Conservation (phyloP, 345 rosid genomes). For the Gossypium herbaceum region DNA sequence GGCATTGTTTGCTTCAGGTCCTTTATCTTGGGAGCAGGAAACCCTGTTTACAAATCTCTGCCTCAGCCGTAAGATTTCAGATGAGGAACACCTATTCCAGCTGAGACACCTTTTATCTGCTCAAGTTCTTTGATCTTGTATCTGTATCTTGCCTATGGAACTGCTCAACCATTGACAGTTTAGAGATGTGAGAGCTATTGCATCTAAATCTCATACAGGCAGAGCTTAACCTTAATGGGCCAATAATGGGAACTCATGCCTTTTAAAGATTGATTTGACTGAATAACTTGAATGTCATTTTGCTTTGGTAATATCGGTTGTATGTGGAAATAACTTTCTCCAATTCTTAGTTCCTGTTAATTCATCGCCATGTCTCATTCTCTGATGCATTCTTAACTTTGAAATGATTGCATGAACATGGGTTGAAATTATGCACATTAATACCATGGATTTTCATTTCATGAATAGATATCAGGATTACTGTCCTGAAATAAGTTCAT, state of each 20-base stretch:
- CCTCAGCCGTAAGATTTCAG: slow-evolving; percentile 35
- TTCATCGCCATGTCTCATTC: not conserved
- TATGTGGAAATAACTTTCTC: not conserved
- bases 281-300: slow-evolving; percentile 8
- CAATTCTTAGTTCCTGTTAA: not conserved
- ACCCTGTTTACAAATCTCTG: slow-evolving; percentile 41
- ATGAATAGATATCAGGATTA: not conserved
- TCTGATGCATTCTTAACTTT: not conserved
- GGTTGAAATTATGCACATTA: not conserved
- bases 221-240: not conserved
- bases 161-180: not conserved
- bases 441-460: not conserved
- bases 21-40: slow-evolving; percentile 47
- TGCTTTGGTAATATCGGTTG: not conserved
- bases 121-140: slow-evolving; percentile 20
- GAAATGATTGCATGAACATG: not conserved
- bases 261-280: slow-evolving; percentile 10
- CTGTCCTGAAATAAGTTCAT: not conserved
- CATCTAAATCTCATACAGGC: not conserved
- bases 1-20: slow-evolving; percentile 43
- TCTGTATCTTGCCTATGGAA: not conserved
- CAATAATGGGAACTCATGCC: slow-evolving; percentile 2
- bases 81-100: slow-evolving; percentile 41
- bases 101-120: slow-evolving; percentile 32
- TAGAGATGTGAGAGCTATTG: slow-evolving; percentile 6